phyloP scores from a whole-genome alignment of 352 stramenopile genomes.

The Phytopythium litorale region DNA sequence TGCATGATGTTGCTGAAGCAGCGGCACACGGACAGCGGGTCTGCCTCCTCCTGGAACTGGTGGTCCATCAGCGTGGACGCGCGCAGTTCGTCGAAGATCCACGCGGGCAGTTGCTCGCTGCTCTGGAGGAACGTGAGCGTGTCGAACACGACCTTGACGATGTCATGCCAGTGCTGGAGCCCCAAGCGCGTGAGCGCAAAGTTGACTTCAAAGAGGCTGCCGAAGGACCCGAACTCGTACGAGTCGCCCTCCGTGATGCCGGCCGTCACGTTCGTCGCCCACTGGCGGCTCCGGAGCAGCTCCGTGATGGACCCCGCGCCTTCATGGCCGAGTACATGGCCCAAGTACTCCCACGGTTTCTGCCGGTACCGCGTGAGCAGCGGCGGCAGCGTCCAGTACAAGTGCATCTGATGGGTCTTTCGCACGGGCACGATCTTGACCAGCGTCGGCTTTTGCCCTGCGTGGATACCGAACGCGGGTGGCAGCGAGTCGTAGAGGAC shows the following conservation, averaged over 20 bases:
- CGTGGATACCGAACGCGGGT: conserved; percentile 26
- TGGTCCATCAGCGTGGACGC: conserved; percentile 45
- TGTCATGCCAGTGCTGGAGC: conserved; percentile 35
- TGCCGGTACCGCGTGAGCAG: conserved; percentile 34
- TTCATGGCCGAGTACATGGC: conserved; percentile 53
- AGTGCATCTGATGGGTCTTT: conserved; percentile 35
- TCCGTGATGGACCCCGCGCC: conserved; percentile 34
- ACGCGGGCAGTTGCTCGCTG: conserved; percentile 21
- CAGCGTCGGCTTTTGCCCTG: conserved; percentile 24
- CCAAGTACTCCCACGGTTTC: conserved; percentile 54
- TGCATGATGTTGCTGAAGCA: conserved; percentile 62
- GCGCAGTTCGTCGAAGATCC: conserved; percentile 59
- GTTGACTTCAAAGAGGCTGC: conserved; percentile 47
- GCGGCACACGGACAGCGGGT: conserved; percentile 31
- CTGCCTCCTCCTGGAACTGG: conserved; percentile 62
- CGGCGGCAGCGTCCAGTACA: conserved; percentile 53
- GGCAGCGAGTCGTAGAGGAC: neutral
- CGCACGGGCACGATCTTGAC: conserved; percentile 42
- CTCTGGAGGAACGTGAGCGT: conserved; percentile 23
- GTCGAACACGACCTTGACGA: conserved; percentile 49
- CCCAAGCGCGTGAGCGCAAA: conserved; percentile 43
- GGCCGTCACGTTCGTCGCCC: conserved; percentile 40
- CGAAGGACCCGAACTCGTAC: conserved; percentile 65
- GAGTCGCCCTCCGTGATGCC: conserved; percentile 46
- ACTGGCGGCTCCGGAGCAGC: conserved; percentile 33